phyloP scores from a whole-genome alignment of 2,329 filamentous ascomycete genomes.

The Elsinoe arachidis region DNA sequence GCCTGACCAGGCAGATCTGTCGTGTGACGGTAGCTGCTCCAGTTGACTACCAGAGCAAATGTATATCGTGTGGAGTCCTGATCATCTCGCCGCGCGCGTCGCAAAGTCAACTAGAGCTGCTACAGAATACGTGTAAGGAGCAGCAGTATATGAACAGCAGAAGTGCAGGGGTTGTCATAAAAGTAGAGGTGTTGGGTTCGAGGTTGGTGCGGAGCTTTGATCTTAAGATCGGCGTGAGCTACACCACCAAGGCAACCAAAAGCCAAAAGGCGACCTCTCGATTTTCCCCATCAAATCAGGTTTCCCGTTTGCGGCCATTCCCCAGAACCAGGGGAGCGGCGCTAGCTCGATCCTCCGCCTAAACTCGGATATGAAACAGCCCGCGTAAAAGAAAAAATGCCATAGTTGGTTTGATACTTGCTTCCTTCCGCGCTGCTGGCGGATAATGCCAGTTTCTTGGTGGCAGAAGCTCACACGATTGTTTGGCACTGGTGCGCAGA shows the following conservation, averaged over 20 bases:
- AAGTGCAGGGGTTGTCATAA: background rate
- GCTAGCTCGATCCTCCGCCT: background rate
- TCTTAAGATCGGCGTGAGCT: background rate
- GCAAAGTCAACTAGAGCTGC: background rate
- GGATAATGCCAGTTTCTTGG: conserved; percentile 4
- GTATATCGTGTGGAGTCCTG: background rate
- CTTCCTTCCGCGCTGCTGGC: background rate
- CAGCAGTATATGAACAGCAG: background rate
- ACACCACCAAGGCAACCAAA: too few relatives aligned
- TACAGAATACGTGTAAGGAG: background rate
- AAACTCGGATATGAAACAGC: conserved; percentile 4
- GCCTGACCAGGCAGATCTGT: conserved; percentile 10
- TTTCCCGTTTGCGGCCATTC: background rate
- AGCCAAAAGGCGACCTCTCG: too few relatives aligned
- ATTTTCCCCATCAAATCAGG: background rate
- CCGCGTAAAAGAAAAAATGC: background rate
- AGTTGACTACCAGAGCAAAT: background rate
- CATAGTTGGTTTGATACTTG: background rate
- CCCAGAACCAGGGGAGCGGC: background rate
- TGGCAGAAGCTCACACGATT: conserved; percentile 4
- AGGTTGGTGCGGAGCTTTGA: background rate
- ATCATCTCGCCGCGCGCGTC: conserved; percentile 5
- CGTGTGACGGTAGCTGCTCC: background rate
- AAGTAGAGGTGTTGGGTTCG: background rate
- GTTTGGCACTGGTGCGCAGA: background rate